phyloP scores from a whole-genome alignment of 805 yeast genomes.

The Saccharomycopsis microspora region DNA sequence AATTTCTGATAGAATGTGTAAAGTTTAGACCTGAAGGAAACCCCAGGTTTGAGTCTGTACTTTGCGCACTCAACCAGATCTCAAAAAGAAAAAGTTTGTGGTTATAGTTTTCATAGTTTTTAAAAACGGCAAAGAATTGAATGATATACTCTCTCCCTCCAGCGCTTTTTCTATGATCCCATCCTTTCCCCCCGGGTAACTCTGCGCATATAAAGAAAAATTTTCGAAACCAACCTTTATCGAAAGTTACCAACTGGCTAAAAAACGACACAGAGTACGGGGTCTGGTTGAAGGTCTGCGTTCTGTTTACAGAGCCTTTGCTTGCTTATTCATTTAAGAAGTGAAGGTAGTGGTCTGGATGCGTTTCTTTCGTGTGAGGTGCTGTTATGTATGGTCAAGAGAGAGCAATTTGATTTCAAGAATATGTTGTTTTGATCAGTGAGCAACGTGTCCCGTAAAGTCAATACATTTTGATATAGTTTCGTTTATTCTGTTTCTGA shows the following conservation, averaged over 20 bases:
- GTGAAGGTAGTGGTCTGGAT: background rate
- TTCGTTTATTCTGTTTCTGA: too few species aligned
- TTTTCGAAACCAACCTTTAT: constrained; percentile 7
- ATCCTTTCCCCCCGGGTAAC: too few species aligned
- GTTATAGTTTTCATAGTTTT: too few species aligned
- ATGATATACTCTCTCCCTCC: too few species aligned
- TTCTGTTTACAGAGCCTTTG: background rate
- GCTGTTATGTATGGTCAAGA: constrained; percentile 21
- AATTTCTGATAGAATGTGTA: too few species aligned
- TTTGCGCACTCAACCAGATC: too few species aligned
- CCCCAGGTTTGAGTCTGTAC: too few species aligned
- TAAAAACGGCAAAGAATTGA: too few species aligned
- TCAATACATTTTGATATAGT: constrained; percentile 24
- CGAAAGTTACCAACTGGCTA: constrained; percentile 14
- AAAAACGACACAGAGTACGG: too few species aligned
- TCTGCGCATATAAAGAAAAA: background rate
- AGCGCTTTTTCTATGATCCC: too few species aligned
- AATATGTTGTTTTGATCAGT: constrained; percentile 27
- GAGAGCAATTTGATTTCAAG: constrained; percentile 32
- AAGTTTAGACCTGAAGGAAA: too few species aligned
- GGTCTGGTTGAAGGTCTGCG: background rate
- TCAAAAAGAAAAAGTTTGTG: too few species aligned
- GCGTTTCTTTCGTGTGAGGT: constrained; percentile 3
- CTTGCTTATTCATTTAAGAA: constrained; percentile 17
- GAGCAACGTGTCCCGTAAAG: constrained; percentile 34